Conservation (phyloP, 129 eudicot species). For the Pittosporum tobira region DNA sequence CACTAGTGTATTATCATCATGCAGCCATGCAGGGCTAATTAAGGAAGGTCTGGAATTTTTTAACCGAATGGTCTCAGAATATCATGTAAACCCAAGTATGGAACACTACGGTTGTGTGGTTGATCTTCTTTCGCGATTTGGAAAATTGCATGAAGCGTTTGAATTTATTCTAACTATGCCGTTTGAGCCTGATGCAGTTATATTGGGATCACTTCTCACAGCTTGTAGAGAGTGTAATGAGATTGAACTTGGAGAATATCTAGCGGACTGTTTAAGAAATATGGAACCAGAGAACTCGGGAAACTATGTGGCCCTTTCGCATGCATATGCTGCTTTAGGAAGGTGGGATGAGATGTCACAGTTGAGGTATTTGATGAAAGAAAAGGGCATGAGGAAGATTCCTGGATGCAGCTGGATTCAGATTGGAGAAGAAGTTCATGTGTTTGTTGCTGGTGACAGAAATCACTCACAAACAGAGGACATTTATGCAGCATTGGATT, state of each 20-base stretch:
- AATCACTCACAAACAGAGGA: constrained; percentile 35
- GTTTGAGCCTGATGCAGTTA: constrained; percentile 37
- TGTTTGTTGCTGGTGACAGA: constrained; percentile 52
- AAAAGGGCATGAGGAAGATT: constrained; percentile 36
- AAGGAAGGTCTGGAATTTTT: constrained; percentile 41
- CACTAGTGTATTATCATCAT: constrained; percentile 42
- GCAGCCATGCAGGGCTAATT: constrained; percentile 50
- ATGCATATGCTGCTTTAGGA: constrained; percentile 39
- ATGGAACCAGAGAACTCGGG: constrained; percentile 42
- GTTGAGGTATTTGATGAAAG: constrained; percentile 41
- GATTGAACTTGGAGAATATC: constrained; percentile 32
- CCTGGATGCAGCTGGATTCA: constrained; percentile 76
- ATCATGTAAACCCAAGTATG: constrained; percentile 24
- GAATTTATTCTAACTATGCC: constrained; percentile 31
- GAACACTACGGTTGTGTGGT: constrained; percentile 58
- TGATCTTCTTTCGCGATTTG: constrained; percentile 51
- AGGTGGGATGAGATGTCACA: constrained; percentile 44
- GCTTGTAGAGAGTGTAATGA: constrained; percentile 42
- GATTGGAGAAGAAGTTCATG: constrained; percentile 40
- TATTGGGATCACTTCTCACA: constrained; percentile 40
- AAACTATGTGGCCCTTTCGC: constrained; percentile 46
- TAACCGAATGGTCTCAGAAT: constrained; percentile 24
- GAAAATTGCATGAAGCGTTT: constrained; percentile 33
- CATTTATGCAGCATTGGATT: constrained; percentile 25
- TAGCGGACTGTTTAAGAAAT: constrained; percentile 21